Conservation (phyloP, 2,329 filamentous ascomycete species). For the Hypomyces rosellus region DNA sequence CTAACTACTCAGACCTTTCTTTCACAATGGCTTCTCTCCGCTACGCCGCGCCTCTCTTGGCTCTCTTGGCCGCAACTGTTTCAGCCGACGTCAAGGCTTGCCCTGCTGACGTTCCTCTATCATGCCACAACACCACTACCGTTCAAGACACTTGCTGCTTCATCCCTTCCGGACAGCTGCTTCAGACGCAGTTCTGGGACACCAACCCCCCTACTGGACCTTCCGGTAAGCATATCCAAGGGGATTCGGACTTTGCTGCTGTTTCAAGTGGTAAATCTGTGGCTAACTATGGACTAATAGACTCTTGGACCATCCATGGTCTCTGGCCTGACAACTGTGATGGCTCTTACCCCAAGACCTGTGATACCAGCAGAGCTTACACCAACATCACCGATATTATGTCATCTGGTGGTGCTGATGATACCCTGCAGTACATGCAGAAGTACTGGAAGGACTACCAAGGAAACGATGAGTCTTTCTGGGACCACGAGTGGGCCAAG, state of each 20-base stretch:
- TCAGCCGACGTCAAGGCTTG: slow-evolving; percentile 17
- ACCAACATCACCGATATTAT: slow-evolving; percentile 60
- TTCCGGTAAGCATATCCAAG: slow-evolving; percentile 14
- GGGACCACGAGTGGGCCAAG: slow-evolving; percentile 71
- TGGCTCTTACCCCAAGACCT: slow-evolving; percentile 61
- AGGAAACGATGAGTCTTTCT: slow-evolving; percentile 58
- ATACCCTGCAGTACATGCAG: slow-evolving; percentile 60
- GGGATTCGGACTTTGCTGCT: background rate
- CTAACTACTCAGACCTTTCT: background rate
- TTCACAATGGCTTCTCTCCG: slow-evolving; percentile 11
- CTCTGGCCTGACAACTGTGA: slow-evolving; percentile 63
- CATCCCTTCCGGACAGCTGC: slow-evolving; percentile 60
- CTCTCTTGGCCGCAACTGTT: slow-evolving; percentile 13
- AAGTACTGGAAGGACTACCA: slow-evolving; percentile 66
- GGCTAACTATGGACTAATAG: slow-evolving; percentile 15
- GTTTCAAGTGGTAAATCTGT: background rate
- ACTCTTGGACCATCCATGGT: slow-evolving; percentile 71
- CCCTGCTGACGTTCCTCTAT: slow-evolving; percentile 39
- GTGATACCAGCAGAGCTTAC: slow-evolving; percentile 56
- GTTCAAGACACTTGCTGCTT: slow-evolving; percentile 65
- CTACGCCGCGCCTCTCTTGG: slow-evolving; percentile 12
- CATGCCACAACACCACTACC: slow-evolving; percentile 56
- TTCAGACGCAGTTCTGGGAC: slow-evolving; percentile 76
- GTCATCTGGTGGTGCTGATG: slow-evolving; percentile 41
- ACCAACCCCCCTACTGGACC: slow-evolving; percentile 58